These are phyloP conservation scores for Moesziomyces sp. DNA, from an alignment of 1,284 basidiomycete species.

Conservation along the genomic window DNA sequence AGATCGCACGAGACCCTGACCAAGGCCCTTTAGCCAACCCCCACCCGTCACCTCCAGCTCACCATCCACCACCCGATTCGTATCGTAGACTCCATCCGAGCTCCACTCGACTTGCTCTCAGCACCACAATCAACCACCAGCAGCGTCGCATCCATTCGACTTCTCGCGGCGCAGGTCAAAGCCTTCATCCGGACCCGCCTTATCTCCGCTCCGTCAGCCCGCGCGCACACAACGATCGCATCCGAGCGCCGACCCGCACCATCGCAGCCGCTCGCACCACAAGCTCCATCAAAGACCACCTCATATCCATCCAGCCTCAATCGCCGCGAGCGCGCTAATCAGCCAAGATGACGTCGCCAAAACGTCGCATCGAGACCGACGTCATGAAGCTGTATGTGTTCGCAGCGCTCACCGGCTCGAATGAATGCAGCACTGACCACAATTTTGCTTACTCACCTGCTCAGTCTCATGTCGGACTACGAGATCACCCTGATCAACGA, in stretches of 20 bases:
- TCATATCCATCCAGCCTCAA: neutral
- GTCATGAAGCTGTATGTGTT: conserved; percentile 93
- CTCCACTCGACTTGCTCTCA: neutral
- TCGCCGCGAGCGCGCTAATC: neutral
- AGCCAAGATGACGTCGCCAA: conserved; percentile 73
- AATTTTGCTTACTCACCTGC: neutral
- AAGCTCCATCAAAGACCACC: too few species aligned
- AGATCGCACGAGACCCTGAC: conserved; percentile 14
- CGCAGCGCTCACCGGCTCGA: too few species aligned
- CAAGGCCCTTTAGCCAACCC: neutral
- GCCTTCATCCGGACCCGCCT: neutral
- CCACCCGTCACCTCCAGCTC: conserved; percentile 1
- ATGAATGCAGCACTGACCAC: neutral
- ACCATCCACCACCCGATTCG: neutral
- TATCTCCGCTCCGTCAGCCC: neutral
- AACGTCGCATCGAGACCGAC: conserved; percentile 97
- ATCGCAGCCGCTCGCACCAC: too few species aligned
- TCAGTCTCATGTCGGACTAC: conserved; percentile 65
- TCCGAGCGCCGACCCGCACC: neutral
- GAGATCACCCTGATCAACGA: conserved; percentile 97
- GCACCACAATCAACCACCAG: too few species aligned
- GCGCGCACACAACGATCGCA: neutral
- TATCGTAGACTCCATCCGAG: neutral
- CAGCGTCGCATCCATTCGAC: neutral
- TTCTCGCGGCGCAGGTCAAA: neutral